phyloP scores from a whole-genome alignment of 257 asterid genomes.

The Gentiana macrophylla region DNA sequence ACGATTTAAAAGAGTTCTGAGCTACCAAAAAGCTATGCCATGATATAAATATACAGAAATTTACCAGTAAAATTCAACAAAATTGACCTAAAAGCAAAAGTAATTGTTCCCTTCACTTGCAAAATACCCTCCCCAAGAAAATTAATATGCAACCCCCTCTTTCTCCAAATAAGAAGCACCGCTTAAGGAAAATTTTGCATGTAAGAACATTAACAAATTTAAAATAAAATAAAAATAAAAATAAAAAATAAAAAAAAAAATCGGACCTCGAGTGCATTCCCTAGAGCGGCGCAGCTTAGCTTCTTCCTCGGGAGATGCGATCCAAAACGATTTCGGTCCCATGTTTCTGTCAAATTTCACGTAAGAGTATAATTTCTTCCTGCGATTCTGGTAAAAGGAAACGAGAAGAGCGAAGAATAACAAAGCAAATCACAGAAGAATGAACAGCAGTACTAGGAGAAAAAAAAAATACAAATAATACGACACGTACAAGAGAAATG shows the following conservation, averaged over 20 bases:
- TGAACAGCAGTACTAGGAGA: not conserved
- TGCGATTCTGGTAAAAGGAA: not conserved
- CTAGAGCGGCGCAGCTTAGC: conserved; percentile 25
- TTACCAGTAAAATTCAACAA: no score
- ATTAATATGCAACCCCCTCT: no score
- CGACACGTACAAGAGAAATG: not conserved
- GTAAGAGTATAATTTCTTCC: not conserved
- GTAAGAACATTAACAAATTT: not conserved
- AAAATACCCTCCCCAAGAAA: no score
- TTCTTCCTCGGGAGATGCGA: conserved; percentile 30
- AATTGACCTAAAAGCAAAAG: no score
- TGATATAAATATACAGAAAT: no score
- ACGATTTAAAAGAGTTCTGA: no score
- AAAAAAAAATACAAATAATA: not conserved
- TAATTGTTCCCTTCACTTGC: no score
- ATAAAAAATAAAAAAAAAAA: not conserved
- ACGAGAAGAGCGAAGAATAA: not conserved
- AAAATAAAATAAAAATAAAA: no score
- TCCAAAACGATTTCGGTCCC: conserved; percentile 15
- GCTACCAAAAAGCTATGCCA: no score
- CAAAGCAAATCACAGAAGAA: not conserved
- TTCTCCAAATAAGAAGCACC: no score
- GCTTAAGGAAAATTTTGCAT: no score
- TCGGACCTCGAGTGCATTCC: conserved; percentile 30
- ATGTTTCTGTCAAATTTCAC: conserved; percentile 15